Conservation (phyloP, 1,139 yeast genomes). For the Geotrichum macrosporum region DNA sequence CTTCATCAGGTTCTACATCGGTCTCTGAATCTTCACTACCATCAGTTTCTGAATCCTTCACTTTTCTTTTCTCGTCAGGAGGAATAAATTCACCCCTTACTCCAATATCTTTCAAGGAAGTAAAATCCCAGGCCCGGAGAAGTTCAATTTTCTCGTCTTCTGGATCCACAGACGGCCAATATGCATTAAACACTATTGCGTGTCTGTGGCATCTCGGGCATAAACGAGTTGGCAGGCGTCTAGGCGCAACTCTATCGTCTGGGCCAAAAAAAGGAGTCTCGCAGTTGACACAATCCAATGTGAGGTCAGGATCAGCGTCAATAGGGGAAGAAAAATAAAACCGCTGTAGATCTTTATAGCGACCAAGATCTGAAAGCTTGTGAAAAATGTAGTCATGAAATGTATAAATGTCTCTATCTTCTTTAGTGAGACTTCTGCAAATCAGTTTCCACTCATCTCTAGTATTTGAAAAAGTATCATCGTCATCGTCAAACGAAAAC, state of each 20-base stretch:
- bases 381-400: constrained; percentile 16
- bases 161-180: constrained; percentile 32
- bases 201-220: constrained; percentile 38
- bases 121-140: constrained; percentile 21
- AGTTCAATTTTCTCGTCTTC: constrained; percentile 25
- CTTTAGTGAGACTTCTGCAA: constrained; percentile 10
- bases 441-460: constrained; percentile 16
- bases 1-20: constrained; percentile 5
- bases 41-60: constrained; percentile 6
- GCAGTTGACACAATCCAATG: constrained; percentile 30
- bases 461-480: constrained; percentile 15
- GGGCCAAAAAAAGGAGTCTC: constrained; percentile 27
- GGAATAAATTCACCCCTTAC: constrained; percentile 19
- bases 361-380: constrained; percentile 12
- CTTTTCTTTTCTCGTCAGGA: constrained; percentile 12
- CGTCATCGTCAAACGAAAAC: constrained; percentile 20
- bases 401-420: constrained; percentile 5
- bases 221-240: constrained; percentile 20
- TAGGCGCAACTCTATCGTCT: constrained; percentile 20
- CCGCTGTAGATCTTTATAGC: constrained; percentile 20
- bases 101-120: constrained; percentile 19
- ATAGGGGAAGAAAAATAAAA: constrained; percentile 27
- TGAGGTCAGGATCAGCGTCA: constrained; percentile 20
- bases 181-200: constrained; percentile 29
- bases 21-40: background rate